Conservation (phyloP, 179 eudicot genomes). For the Heliamphora pulchella region DNA sequence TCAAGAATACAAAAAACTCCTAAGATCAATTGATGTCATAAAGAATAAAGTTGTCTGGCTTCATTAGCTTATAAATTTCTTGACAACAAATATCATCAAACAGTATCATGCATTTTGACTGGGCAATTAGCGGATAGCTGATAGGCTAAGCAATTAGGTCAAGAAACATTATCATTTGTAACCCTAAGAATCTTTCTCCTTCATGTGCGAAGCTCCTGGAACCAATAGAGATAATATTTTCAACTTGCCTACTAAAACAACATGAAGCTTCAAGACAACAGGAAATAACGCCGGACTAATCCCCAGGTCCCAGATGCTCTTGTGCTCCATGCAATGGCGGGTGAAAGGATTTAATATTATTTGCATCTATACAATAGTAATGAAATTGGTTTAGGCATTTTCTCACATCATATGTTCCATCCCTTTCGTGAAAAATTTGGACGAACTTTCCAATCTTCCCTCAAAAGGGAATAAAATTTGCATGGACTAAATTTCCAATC, state of each 20-base stretch:
- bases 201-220: background rate
- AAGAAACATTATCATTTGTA: background rate
- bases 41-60: background rate
- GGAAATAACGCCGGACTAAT: background rate
- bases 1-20: background rate
- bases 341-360: background rate
- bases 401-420: too few relatives aligned
- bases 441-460: too few relatives aligned
- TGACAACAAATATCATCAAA: too few relatives aligned
- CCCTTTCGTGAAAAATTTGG: too few relatives aligned
- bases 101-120: background rate
- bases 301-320: background rate
- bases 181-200: background rate
- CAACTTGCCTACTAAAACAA: background rate
- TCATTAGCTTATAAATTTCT: background rate
- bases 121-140: background rate
- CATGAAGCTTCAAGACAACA: background rate
- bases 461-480: too few relatives aligned
- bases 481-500: background rate
- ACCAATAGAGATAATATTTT: background rate
- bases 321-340: background rate
- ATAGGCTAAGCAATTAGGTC: background rate
- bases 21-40: background rate
- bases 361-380: background rate
- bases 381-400: constrained; percentile 1